Base-by-base conservation (phyloP, 805 yeast genomes). In the Torulaspora maleeae region DNA sequence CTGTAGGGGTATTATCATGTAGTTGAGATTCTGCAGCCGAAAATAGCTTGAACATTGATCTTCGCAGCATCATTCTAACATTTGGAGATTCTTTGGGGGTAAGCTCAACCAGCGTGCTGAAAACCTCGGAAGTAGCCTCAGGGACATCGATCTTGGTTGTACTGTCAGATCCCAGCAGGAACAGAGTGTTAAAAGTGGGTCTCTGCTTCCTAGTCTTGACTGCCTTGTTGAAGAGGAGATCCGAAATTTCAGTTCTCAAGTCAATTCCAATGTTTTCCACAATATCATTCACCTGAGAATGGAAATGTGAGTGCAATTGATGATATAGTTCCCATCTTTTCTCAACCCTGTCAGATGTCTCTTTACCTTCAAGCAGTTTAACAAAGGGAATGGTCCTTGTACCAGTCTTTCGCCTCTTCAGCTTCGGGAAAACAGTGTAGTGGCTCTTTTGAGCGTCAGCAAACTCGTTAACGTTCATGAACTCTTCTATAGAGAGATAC, bases 131-230 rank as follows among this genome's bases (percentile, higher is more conserved):
- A 27, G 52, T 52, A n/a, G 41, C 43, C 8, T 59, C 53, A 8
- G 69, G 58, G 28, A 67, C 45, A 25, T 70, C 65, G 19, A 71
- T 59, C 42, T 67, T 71, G 24, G 72, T 70, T 1, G 75, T 60
- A 17, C 71, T 63, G 48, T 73, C 74, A 3, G 76, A 64, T 2
- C 77, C 78, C 34, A 74, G 54, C 41, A 74, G 50, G 40, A 74
- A 57, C 9, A 69, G 67, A 5, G 73, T 63, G 20, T 60, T 66
- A 36, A 73, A 59, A 33, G 52, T 50, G 8, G 44, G 36, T 11
- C 45, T 45, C 7, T 51, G 51, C 17, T 43, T 36, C 8, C 32
- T 39, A 9, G 13, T 29, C 28, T 16, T 43, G 25, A n/a, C n/a
- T 37, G 48, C 41, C 27, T 50, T 36, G 16, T 47, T 35, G 27